A percentile compares a stretch with the other conserved stretches of the same genome.
Conservation (phyloP, 805 yeast species). For the Grigorovia transvaalensis region DNA sequence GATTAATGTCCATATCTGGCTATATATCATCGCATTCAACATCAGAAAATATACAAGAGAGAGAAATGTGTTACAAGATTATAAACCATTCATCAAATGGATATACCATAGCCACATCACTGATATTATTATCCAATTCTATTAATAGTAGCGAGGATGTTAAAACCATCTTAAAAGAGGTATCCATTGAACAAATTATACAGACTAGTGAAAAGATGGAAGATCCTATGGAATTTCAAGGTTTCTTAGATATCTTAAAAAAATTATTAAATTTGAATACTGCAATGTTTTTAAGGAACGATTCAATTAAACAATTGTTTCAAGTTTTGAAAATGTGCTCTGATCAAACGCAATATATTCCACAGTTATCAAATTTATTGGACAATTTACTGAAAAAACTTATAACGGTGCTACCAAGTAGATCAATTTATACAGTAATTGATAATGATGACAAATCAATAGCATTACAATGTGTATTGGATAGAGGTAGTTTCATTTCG, state of each 20-base stretch:
- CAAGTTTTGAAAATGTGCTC: constrained; percentile 13
- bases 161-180: constrained; percentile 7
- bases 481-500: constrained; percentile 16
- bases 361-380: constrained; percentile 16
- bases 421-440: constrained; percentile 7
- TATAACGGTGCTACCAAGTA: constrained; percentile 21
- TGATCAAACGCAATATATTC: constrained; percentile 20
- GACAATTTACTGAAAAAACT: constrained; percentile 19
- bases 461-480: constrained; percentile 7
- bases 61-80: constrained; percentile 8
- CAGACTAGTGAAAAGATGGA: constrained; percentile 7
- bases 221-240: constrained; percentile 28
- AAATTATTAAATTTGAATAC: constrained; percentile 19
- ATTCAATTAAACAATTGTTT: constrained; percentile 8
- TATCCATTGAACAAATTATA: constrained; percentile 12
- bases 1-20: constrained; percentile 19
- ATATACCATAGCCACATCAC: constrained; percentile 19
- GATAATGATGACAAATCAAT: neutral
- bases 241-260: constrained; percentile 20
- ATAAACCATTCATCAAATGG: constrained; percentile 9
- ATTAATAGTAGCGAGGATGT: constrained; percentile 16
- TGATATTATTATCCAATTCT: constrained; percentile 21
- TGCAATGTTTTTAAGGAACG: constrained; percentile 13
- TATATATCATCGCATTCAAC: constrained; percentile 20
- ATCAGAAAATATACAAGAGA: constrained; percentile 15